Conservation (phyloP, 2,329 filamentous ascomycete species). For the Magnaporthiopsis rhizophila region DNA sequence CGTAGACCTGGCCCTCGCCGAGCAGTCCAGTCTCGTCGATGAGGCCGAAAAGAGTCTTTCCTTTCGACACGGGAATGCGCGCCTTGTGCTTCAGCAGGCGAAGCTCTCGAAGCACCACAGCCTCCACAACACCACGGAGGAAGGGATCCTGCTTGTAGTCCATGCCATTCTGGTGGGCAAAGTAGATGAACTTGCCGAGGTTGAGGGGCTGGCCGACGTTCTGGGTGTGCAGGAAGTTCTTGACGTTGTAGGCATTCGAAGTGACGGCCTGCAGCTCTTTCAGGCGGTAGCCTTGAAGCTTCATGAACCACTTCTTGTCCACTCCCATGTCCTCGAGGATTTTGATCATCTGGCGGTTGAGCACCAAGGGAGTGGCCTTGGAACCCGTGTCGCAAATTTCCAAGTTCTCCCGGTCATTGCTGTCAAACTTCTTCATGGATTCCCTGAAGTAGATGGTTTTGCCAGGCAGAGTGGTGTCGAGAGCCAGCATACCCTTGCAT, state of each 20-base stretch:
- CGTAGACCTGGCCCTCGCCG: constrained; percentile 59
- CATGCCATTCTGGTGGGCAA: constrained; percentile 48
- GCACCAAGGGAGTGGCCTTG: constrained; percentile 57
- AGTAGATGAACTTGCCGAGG: constrained; percentile 53
- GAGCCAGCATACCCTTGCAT: constrained; percentile 69
- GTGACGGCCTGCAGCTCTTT: constrained; percentile 51
- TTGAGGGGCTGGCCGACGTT: constrained; percentile 52
- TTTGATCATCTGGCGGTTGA: constrained; percentile 79
- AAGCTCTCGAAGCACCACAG: constrained; percentile 61
- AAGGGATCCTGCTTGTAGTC: constrained; percentile 63
- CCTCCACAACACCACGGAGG: constrained; percentile 61
- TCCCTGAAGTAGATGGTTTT: constrained; percentile 52
- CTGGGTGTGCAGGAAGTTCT: constrained; percentile 56
- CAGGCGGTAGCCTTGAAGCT: constrained; percentile 57
- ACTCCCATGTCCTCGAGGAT: constrained; percentile 74
- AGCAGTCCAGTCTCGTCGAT: constrained; percentile 74
- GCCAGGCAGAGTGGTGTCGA: constrained; percentile 55
- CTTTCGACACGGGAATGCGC: constrained; percentile 62
- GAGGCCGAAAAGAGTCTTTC: constrained; percentile 71
- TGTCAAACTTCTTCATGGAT: constrained; percentile 76
- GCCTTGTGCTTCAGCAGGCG: constrained; percentile 71
- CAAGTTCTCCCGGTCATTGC: constrained; percentile 43
- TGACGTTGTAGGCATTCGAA: constrained; percentile 50
- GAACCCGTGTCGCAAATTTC: constrained; percentile 66
- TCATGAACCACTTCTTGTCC: constrained; percentile 47